Percentiles rank a stretch among this genome's conserved stretches.
These are phyloP conservation scores for Quercus phellos DNA, from an alignment of 331 rosid genomes.

Conservation along the genomic window DNA sequence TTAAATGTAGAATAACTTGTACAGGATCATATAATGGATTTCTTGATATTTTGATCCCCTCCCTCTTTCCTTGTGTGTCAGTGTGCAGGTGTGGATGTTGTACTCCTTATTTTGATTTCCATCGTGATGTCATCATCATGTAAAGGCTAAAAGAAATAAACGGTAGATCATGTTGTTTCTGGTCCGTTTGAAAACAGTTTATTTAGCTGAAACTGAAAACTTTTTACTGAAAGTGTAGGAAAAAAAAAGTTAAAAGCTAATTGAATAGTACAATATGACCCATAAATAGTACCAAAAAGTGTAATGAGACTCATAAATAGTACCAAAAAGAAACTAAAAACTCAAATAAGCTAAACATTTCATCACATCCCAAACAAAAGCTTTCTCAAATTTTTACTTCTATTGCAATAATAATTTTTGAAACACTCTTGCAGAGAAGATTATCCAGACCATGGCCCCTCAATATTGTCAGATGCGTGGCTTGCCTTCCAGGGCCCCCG, in stretches of 20 bases:
- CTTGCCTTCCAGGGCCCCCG: constrained; percentile 66
- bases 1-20: neutral
- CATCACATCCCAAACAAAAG: neutral
- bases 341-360: too few relatives aligned
- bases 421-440: constrained; percentile 43
- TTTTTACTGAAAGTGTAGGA: too few relatives aligned
- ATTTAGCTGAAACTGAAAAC: too few relatives aligned
- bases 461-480: constrained; percentile 89
- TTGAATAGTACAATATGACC: fast-evolving
- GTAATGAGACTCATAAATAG: fast-evolving
- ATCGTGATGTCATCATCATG: too few relatives aligned
- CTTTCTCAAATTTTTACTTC: neutral
- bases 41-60: neutral
- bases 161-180: neutral
- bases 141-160: neutral
- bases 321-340: too few relatives aligned
- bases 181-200: neutral
- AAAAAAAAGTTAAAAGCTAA: too few relatives aligned
- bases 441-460: constrained; percentile 64
- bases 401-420: neutral
- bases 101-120: neutral
- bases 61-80: too few relatives aligned
- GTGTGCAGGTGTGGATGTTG: too few relatives aligned
- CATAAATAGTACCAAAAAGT: too few relatives aligned
- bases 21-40: neutral